These are phyloP conservation scores for Erythrophleum ivorense DNA, from an alignment of 331 rosid species.

Conservation along the genomic window DNA sequence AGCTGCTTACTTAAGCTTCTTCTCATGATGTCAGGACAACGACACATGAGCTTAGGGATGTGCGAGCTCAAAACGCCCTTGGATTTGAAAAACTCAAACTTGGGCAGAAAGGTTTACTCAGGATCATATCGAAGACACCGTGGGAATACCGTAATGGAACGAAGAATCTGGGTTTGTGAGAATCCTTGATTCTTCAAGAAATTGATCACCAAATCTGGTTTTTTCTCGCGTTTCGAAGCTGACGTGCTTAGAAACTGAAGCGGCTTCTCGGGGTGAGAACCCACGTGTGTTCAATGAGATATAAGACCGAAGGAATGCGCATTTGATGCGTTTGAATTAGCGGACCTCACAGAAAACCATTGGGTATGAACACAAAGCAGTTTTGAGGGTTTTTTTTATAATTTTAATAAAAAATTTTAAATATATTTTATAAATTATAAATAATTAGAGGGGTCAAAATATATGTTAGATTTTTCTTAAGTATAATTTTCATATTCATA, in stretches of 20 bases:
- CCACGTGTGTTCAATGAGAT: neutral
- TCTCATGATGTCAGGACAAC: neutral
- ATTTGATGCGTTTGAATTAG: neutral
- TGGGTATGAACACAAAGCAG: neutral
- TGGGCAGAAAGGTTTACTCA: neutral
- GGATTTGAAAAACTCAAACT: neutral
- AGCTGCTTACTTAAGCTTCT: neutral
- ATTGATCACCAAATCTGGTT: neutral
- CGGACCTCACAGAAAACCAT: neutral
- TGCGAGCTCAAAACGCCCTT: neutral
- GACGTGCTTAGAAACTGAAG: neutral
- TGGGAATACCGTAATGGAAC: neutral
- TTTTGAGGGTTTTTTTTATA: too few relatives aligned
- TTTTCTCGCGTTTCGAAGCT: neutral
- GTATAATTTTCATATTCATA: too few relatives aligned
- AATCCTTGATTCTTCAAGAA: neutral
- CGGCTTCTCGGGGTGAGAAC: neutral
- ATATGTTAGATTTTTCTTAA: too few relatives aligned
- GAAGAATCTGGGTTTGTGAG: neutral
- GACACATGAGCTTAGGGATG: neutral
- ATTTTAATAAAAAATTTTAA: too few relatives aligned
- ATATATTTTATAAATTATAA: too few relatives aligned
- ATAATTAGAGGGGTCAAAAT: too few relatives aligned
- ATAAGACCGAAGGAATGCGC: neutral
- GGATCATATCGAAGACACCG: neutral